These are phyloP conservation scores for Patellifolia procumbens DNA, from an alignment of 179 eudicot species.

Conservation along the genomic window DNA sequence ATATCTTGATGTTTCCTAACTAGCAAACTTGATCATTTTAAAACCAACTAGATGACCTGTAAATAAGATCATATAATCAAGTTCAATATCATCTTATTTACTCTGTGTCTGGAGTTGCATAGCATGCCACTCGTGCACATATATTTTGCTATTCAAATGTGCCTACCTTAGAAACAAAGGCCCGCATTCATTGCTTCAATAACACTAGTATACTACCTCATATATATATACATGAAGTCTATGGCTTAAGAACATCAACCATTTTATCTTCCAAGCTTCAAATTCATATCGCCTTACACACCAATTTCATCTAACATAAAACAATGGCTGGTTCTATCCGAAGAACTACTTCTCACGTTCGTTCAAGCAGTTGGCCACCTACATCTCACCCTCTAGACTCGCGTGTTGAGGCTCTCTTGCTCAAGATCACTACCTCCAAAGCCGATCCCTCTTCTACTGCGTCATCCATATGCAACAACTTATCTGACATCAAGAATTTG, in stretches of 20 bases:
- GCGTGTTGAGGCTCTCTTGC: conserved; percentile 22
- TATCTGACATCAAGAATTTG: conserved; percentile 14
- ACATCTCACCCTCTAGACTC: conserved; percentile 22
- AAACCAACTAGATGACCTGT: not conserved
- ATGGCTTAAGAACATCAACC: too few species aligned
- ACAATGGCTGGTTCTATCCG: not conserved
- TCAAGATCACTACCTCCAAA: conserved; percentile 8
- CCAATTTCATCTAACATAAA: too few species aligned
- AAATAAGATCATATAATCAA: too few species aligned
- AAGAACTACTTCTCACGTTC: conserved; percentile 32
- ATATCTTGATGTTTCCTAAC: not conserved
- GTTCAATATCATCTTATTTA: too few species aligned
- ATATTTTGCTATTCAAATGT: not conserved
- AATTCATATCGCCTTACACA: too few species aligned
- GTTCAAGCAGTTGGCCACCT: conserved; percentile 36
- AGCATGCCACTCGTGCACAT: not conserved
- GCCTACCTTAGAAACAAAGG: not conserved
- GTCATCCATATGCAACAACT: conserved; percentile 25
- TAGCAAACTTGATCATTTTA: too few species aligned
- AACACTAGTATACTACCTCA: too few species aligned
- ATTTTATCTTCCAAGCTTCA: too few species aligned
- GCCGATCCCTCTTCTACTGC: not conserved
- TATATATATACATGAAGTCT: not conserved
- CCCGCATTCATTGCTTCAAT: too few species aligned
- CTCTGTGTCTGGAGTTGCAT: not conserved